A percentile compares a stretch with the other conserved stretches of the same genome.
Evolutionary conservation across 768 basidiomycete genomes (phyloP).

Genomic region (Floccularia luteovirens): DNA sequence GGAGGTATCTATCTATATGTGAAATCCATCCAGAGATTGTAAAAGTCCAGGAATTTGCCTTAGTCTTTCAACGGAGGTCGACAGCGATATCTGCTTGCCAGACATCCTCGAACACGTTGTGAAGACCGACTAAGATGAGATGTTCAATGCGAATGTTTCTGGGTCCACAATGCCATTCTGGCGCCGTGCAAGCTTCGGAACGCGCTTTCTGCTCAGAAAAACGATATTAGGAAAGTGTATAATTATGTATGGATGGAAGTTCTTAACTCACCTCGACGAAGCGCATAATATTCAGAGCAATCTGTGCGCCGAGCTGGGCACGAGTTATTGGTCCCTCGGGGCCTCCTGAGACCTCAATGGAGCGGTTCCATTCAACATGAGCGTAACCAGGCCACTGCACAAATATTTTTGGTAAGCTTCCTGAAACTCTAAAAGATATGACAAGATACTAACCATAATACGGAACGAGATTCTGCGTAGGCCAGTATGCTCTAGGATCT

Average conservation of each 20-base stretch:
- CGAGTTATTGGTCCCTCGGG: slow-evolving; percentile 32
- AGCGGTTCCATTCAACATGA: slow-evolving; percentile 27
- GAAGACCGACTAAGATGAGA: slow-evolving; percentile 31
- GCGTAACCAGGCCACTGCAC: slow-evolving; percentile 43
- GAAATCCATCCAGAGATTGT: too few relatives aligned
- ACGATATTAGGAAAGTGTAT: not conserved
- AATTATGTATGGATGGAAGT: too few relatives aligned
- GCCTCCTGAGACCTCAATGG: slow-evolving; percentile 24
- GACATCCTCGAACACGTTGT: slow-evolving; percentile 32
- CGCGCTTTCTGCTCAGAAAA: slow-evolving; percentile 16
- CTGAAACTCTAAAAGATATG: not conserved
- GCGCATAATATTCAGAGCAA: slow-evolving; percentile 27
- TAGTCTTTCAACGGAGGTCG: too few relatives aligned
- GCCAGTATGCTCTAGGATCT: slow-evolving; percentile 27
- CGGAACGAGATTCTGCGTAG: slow-evolving; percentile 24
- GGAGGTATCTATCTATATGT: too few relatives aligned
- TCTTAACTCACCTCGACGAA: slow-evolving; percentile 28
- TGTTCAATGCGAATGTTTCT: slow-evolving; percentile 31
- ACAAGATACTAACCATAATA: slow-evolving; percentile 23
- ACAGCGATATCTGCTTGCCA: slow-evolving; percentile 47
- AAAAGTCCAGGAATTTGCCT: too few relatives aligned
- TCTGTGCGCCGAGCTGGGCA: slow-evolving; percentile 26
- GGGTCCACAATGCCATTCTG: slow-evolving; percentile 25
- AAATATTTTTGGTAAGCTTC: not conserved
- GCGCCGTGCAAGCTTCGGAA: slow-evolving; percentile 14